phyloP scores from a whole-genome alignment of 2,329 filamentous ascomycete species.

The Colletotrichum sp. region DNA sequence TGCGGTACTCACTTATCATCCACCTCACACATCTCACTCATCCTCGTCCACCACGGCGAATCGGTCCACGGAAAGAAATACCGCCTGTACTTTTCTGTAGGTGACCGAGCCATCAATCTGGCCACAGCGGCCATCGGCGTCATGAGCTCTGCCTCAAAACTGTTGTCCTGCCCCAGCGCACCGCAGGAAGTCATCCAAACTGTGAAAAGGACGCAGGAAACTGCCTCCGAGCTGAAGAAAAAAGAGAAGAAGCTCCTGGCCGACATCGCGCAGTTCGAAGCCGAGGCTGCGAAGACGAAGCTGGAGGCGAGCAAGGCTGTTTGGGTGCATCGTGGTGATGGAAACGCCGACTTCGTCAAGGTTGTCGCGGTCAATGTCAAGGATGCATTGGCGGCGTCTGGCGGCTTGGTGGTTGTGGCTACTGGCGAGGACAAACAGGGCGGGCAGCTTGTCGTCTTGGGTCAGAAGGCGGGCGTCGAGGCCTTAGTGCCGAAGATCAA shows the following conservation, averaged over 20 bases:
- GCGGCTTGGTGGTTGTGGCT: constrained; percentile 26
- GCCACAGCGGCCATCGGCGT: constrained; percentile 27
- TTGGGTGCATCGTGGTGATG: constrained; percentile 28
- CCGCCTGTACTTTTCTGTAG: constrained; percentile 32
- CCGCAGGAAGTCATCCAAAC: constrained; percentile 25
- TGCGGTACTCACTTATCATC: constrained; percentile 35
- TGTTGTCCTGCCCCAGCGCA: constrained; percentile 27
- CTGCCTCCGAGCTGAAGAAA: constrained; percentile 23
- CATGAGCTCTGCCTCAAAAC: constrained; percentile 26
- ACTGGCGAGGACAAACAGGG: constrained; percentile 28
- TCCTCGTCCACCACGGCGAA: constrained; percentile 31
- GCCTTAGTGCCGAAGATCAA: constrained; percentile 22
- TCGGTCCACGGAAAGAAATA: constrained; percentile 35
- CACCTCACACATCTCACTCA: constrained; percentile 34
- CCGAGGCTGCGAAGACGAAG: constrained; percentile 22
- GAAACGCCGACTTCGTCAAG: constrained; percentile 34
- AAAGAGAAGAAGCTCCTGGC: constrained; percentile 30
- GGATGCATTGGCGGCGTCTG: constrained; percentile 21
- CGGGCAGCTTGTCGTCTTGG: constrained; percentile 30
- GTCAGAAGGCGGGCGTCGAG: constrained; percentile 26
- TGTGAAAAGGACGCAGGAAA: constrained; percentile 20
- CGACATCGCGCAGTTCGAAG: constrained; percentile 33
- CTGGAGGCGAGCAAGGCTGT: constrained; percentile 24
- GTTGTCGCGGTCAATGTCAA: constrained; percentile 27
- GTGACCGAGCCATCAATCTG: constrained; percentile 29